phyloP scores from a whole-genome alignment of 2,329 filamentous ascomycete genomes.

The Botrytis medusae region DNA sequence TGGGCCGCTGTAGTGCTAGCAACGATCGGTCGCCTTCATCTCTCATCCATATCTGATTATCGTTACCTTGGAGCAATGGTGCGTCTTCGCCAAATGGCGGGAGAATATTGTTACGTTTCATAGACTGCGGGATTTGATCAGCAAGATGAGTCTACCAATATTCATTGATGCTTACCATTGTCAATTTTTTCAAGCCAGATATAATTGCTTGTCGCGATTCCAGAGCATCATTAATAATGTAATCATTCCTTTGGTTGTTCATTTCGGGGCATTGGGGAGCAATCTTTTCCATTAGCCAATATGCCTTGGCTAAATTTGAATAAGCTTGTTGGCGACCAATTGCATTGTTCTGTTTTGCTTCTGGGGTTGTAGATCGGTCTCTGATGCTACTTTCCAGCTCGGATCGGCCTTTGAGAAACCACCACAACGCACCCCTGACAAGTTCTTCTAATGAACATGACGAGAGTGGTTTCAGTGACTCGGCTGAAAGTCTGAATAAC shows the following conservation, averaged over 20 bases:
- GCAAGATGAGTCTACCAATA: neutral
- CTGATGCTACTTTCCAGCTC: constrained; percentile 72
- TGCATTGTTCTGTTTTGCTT: constrained; percentile 54
- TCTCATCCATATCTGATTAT: constrained; percentile 78
- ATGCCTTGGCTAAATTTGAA: constrained; percentile 78
- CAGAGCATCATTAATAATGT: constrained; percentile 43
- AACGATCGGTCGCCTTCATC: constrained; percentile 49
- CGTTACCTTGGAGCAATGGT: constrained; percentile 72
- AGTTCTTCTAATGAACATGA: constrained; percentile 65
- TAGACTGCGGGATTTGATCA: constrained; percentile 51
- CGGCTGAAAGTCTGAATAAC: constrained; percentile 75
- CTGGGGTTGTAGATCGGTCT: constrained; percentile 56
- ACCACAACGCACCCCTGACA: constrained; percentile 76
- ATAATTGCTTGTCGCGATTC: constrained; percentile 55
- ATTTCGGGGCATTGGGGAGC: constrained; percentile 39
- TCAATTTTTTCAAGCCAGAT: constrained; percentile 69
- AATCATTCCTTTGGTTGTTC: constrained; percentile 28
- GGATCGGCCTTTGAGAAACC: constrained; percentile 81
- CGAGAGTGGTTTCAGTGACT: constrained; percentile 66
- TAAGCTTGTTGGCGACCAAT: constrained; percentile 72
- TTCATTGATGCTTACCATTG: constrained; percentile 46
- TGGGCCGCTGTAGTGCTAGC: constrained; percentile 34
- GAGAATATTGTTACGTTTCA: constrained; percentile 79
- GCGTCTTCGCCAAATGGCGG: constrained; percentile 63
- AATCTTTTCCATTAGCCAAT: constrained; percentile 70